Evolutionary conservation across 768 basidiomycete species (phyloP), one percentile per base, ranked within the genome.

Genomic region (Sutorius australiensis): DNA sequence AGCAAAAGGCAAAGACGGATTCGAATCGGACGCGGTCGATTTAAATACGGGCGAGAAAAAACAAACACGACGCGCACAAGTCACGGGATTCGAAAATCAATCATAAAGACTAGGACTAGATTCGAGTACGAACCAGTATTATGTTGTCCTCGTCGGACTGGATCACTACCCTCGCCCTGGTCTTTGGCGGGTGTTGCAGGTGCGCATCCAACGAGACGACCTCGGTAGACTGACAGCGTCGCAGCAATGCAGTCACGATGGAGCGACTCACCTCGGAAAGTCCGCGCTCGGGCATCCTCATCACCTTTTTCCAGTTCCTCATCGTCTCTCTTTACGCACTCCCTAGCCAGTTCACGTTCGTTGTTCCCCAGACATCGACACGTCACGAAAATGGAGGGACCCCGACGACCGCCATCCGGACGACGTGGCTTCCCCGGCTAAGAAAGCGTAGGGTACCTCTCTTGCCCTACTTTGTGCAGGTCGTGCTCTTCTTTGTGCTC

Each of bases 111-210:
- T 24, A 2, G 24, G 24, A 24, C 24, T 24, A 13, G 10, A 9
- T 31, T 37, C 8, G 41, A 37, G 30, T 10, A 6, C 40, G 34
- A 48, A 34, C 55, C 21, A 21, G 16, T 17, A 17, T 10, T 8
- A 58, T 62, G 62, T 17, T 63, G 39, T 60, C 63, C 36, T 3
- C 24, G 31, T 56, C 67, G 12, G 68, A 68, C 31, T 93, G 87
- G 89, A 50, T 78, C 8, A 70, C 82, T 10, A 84, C 90, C 0
- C 67, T 95, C 24, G 73, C 82, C 1, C 74, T 94, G 19, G 80
- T 94, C 10, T 95, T 97, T 64, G 92, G 92, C 2, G 94, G 94
- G 1, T 97, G 94, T 70, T 97, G 94, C 76, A 84, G 85, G 79
- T 80, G 36, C 65, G 70, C 6, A 51, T 44, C 33, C 6, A 21